Conservation (phyloP, 2,329 filamentous ascomycete genomes). For the Diplodia scrobiculata region DNA sequence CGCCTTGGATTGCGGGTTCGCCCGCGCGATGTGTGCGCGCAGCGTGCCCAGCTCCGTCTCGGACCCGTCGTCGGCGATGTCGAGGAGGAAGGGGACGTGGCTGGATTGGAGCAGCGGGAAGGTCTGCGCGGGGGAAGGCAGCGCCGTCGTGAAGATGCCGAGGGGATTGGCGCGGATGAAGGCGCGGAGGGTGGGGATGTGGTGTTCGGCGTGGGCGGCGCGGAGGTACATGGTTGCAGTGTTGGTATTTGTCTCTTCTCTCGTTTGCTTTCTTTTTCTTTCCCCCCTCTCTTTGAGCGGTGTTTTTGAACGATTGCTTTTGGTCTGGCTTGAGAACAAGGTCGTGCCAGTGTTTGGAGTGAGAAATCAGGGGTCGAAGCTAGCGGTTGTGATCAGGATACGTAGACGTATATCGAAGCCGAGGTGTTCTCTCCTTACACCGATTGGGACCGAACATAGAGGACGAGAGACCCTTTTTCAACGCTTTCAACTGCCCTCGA, state of each 20-base stretch:
- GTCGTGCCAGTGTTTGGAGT: no score
- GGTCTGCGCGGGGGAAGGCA: constrained; percentile 56
- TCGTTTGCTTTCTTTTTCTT: no score
- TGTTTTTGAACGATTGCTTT: no score
- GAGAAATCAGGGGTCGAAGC: no score
- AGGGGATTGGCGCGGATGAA: constrained; percentile 31
- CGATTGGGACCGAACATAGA: not conserved
- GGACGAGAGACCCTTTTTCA: not conserved
- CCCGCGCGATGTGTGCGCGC: constrained; percentile 63
- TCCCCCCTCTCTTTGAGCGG: no score
- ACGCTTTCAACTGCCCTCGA: not conserved
- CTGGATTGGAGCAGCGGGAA: constrained; percentile 60
- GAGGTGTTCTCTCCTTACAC: no score
- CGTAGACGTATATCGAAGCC: no score
- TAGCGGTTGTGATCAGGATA: no score
- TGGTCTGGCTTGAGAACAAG: no score
- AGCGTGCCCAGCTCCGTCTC: constrained; percentile 51
- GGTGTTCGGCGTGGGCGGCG: constrained; percentile 28
- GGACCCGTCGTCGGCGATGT: constrained; percentile 47
- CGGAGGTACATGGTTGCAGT: constrained; percentile 20
- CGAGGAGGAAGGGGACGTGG: constrained; percentile 64
- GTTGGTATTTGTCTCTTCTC: no score
- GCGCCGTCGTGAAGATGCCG: constrained; percentile 56
- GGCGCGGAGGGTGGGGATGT: constrained; percentile 28
- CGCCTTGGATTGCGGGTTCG: constrained; percentile 65